These are phyloP conservation scores for Miscanthus lutarioriparius DNA, from an alignment of 176 grass and related monocot genomes.

Conservation along the genomic window DNA sequence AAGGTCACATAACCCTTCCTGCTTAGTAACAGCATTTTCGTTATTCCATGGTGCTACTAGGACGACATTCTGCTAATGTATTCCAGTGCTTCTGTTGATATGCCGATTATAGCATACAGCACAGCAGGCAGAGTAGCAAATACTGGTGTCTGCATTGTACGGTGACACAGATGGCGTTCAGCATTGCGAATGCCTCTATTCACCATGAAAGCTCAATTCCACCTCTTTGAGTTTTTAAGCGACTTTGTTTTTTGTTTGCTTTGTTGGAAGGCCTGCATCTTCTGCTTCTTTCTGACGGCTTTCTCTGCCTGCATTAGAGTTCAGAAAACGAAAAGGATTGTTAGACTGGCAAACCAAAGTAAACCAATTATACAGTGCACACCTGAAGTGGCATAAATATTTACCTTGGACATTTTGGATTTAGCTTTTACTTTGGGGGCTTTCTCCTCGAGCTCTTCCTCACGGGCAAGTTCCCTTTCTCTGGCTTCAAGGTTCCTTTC, in stretches of 20 bases:
- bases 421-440: constrained; percentile 92
- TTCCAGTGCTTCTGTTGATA: neutral
- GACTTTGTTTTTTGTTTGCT: constrained; percentile 79
- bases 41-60: constrained; percentile 15
- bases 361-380: neutral
- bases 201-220: constrained; percentile 48
- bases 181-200: neutral
- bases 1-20: constrained; percentile 27
- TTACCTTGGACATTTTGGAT: constrained; percentile 98
- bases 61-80: constrained; percentile 12
- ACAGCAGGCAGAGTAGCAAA: neutral
- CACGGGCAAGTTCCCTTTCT: constrained; percentile 78
- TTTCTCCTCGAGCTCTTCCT: constrained; percentile 87
- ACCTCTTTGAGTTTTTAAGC: constrained; percentile 80
- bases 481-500: constrained; percentile 97
- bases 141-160: constrained; percentile 1
- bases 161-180: neutral
- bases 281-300: constrained; percentile 88
- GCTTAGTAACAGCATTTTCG: constrained; percentile 4
- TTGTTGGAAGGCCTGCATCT: constrained; percentile 88
- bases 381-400: neutral
- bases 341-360: constrained; percentile 9
- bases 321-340: neutral
- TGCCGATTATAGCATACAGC: neutral
- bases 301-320: constrained; percentile 71